Percentiles rank a stretch among this genome's conserved stretches.
Conservation (phyloP, 2,329 filamentous ascomycete genomes). For the Paradendryphiella salina region DNA sequence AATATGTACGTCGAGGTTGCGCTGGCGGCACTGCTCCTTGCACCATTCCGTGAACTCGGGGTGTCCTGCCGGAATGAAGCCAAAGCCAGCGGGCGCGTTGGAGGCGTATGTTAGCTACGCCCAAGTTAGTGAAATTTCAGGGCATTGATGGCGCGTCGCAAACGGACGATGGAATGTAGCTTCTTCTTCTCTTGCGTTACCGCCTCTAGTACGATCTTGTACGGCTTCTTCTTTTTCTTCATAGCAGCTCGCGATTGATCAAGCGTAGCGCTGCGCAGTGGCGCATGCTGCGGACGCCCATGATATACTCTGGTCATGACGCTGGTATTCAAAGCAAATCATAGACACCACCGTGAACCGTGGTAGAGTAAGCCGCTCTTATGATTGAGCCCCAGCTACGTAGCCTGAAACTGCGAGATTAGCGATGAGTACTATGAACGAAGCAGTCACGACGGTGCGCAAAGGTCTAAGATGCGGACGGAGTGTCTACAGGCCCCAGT, state of each 20-base stretch:
- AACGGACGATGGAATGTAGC: slow-evolving; percentile 55
- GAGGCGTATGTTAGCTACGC: slow-evolving; percentile 58
- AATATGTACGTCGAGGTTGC: slow-evolving; percentile 58
- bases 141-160: slow-evolving; percentile 5
- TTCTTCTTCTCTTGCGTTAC: slow-evolving; percentile 64
- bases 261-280: slow-evolving; percentile 21
- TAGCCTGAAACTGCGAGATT: slow-evolving; percentile 12
- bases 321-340: slow-evolving; percentile 11
- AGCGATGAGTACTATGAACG: slow-evolving; percentile 22
- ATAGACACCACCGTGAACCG: slow-evolving; percentile 16
- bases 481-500: slow-evolving; percentile 27
- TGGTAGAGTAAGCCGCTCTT: slow-evolving; percentile 5
- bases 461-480: slow-evolving; percentile 6
- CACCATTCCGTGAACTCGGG: slow-evolving; percentile 60
- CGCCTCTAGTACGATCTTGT: slow-evolving; percentile 63
- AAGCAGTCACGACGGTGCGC: slow-evolving; percentile 6
- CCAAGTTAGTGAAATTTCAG: slow-evolving; percentile 39
- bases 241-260: slow-evolving; percentile 29
- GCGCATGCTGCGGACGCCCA: slow-evolving; percentile 25
- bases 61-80: slow-evolving; percentile 63
- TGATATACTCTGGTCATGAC: slow-evolving; percentile 37
- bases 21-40: slow-evolving; percentile 62
- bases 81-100: slow-evolving; percentile 62
- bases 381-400: slow-evolving; percentile 1
- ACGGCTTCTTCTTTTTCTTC: slow-evolving; percentile 50